phyloP scores from a whole-genome alignment of 2,329 filamentous ascomycete species.

The Alternaria solani region DNA sequence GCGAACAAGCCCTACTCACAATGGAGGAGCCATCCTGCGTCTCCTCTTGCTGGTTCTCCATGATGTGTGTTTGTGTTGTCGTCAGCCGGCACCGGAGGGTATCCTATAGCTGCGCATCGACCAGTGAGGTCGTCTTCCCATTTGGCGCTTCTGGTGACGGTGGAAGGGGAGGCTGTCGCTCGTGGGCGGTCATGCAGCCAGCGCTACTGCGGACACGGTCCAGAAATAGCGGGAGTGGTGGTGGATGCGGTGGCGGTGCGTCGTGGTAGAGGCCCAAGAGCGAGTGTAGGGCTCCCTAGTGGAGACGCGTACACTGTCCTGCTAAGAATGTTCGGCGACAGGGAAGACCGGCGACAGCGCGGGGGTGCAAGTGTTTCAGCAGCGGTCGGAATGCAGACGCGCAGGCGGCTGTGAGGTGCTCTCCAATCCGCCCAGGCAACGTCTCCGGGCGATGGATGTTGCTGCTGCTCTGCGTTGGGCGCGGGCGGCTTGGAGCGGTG shows the following conservation, averaged over 20 bases:
- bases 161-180: constrained; percentile 20
- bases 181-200: constrained; percentile 31
- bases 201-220: constrained; percentile 3
- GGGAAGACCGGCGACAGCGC: constrained; percentile 30
- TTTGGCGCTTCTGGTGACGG: constrained; percentile 37
- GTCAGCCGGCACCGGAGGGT: constrained; percentile 47
- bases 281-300: constrained; percentile 19
- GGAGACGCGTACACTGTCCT: constrained; percentile 33
- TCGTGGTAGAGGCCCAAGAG: constrained; percentile 1
- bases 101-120: constrained; percentile 46
- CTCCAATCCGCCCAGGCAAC: neutral
- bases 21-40: constrained; percentile 80
- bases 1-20: constrained; percentile 56
- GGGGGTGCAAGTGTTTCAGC: constrained; percentile 40
- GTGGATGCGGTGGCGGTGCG: constrained; percentile 3
- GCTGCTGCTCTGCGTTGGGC: neutral
- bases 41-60: constrained; percentile 55
- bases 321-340: constrained; percentile 41
- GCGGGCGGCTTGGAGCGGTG: constrained; percentile 11
- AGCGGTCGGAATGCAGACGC: constrained; percentile 8
- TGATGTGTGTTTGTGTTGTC: constrained; percentile 36
- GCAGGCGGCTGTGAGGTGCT: neutral
- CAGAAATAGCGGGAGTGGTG: constrained; percentile 11
- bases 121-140: constrained; percentile 37
- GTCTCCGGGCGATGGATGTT: neutral